Evolutionary conservation across 805 yeast species (phyloP).

Genomic region (Suhomyces vadensis): DNA sequence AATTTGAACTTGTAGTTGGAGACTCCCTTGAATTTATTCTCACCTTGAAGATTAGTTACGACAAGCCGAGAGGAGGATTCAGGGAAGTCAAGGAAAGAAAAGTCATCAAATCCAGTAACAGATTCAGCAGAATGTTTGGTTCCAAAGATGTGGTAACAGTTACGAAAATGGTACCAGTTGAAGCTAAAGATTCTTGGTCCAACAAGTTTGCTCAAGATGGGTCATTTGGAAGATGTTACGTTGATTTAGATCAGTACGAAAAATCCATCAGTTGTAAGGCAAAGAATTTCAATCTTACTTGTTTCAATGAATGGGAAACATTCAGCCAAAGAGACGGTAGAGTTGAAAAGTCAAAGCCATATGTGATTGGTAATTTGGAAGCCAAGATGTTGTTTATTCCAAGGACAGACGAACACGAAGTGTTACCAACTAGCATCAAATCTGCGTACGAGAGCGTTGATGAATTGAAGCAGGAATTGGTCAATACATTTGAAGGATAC

Average conservation of each 20-base stretch:
- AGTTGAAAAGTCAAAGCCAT: slow-evolving; percentile 46
- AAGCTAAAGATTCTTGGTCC: slow-evolving; percentile 61
- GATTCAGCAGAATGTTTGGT: slow-evolving; percentile 49
- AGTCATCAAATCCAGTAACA: slow-evolving; percentile 46
- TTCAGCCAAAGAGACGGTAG: slow-evolving; percentile 22
- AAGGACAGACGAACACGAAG: slow-evolving; percentile 57
- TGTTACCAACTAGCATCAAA: slow-evolving; percentile 68
- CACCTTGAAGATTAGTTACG: slow-evolving; percentile 69
- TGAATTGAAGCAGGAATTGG: slow-evolving; percentile 29
- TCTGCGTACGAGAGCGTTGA: slow-evolving; percentile 40
- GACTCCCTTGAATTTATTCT: slow-evolving; percentile 62
- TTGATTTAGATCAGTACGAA: slow-evolving; percentile 62
- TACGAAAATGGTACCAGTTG: slow-evolving; percentile 53
- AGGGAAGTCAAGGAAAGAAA: slow-evolving; percentile 63
- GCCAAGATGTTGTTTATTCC: slow-evolving; percentile 71
- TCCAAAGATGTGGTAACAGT: slow-evolving; percentile 49
- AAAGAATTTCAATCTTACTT: slow-evolving; percentile 53
- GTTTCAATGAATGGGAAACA: slow-evolving; percentile 82
- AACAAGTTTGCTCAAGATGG: slow-evolving; percentile 78
- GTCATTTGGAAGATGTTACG: slow-evolving; percentile 78
- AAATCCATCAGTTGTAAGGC: slow-evolving; percentile 55
- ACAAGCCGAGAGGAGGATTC: slow-evolving; percentile 48
- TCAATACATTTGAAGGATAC: slow-evolving; percentile 56
- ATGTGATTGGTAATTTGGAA: slow-evolving; percentile 64
- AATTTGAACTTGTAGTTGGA: slow-evolving; percentile 73